Base-by-base conservation (phyloP, 2,329 filamentous ascomycete genomes). In the Neoarthrinium moseri region DNA sequence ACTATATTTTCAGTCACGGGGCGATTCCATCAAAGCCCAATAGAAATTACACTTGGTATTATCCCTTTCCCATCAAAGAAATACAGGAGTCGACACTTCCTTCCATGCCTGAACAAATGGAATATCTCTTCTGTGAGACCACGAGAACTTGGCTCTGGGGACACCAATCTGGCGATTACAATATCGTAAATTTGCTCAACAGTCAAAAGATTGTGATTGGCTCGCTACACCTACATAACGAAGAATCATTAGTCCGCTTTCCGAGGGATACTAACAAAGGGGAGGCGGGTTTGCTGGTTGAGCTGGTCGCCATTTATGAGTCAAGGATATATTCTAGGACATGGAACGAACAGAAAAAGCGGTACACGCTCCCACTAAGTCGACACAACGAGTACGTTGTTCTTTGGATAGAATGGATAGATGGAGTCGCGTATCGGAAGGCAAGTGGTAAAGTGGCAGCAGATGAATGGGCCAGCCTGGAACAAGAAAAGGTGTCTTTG, bases 341-440 rank as follows among this genome's bases (percentile, higher is more conserved):
- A 12, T 37, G 12, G 17, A 11, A 37, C 18, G 11, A 20, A 20
- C 20, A 11, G 10, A 10, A 13, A 4, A 18, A n/a, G 22, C 22
- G n/a, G 18, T 35, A 18, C 15, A 18, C 32, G 27, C 27, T 30
- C 27, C 15, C 27, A 30, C 12, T 11, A 4, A 12, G 21, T 18
- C n/a, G 4, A 18, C 18, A 12, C 2, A 2, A 11, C 5, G 18
- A 23, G 12, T 45, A 45, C 22, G 22, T 32, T 22, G 42, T 45
- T 35, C 32, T 45, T 18, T 45, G 42, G 42, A 13, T 45, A 2
- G 42, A 37, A 15, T 38, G 42, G 42, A 21, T 26, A 1, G 30
- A 37, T 13, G 24, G 34, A 5, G 33, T 45, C 13, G 42, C 42
- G 4, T 45, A 45, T 17, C 42, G 42, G 33, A 45, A 38, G 23